These are phyloP conservation scores for Acacia confusa DNA, from an alignment of 306 rosid genomes.

Conservation along the genomic window DNA sequence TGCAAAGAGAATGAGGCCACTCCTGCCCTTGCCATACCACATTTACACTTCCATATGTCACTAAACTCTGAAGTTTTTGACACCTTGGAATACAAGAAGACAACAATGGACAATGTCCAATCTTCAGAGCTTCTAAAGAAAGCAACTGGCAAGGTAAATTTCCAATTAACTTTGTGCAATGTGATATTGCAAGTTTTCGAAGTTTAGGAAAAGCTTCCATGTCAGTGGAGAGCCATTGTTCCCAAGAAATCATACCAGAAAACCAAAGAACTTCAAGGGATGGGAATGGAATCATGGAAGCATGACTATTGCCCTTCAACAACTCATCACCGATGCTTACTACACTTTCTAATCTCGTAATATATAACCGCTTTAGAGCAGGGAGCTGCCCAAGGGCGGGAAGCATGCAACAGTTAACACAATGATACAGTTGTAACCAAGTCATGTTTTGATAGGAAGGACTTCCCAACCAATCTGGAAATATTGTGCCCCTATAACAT, in stretches of 20 bases:
- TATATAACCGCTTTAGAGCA: background rate
- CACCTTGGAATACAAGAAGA: background rate
- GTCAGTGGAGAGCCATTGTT: background rate
- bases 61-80: background rate
- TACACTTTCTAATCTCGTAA: background rate
- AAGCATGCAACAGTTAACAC: background rate
- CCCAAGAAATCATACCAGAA: accelerated
- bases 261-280: background rate
- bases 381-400: conserved; percentile 9
- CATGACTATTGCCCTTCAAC: background rate
- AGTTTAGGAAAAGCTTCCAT: conserved; percentile 18
- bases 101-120: background rate
- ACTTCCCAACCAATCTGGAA: conserved; percentile 18
- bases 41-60: background rate
- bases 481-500: background rate
- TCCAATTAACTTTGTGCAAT: background rate
- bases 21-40: background rate
- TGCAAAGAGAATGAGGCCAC: background rate
- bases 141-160: background rate
- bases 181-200: accelerated
- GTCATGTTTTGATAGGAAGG: background rate
- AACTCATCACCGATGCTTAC: background rate
- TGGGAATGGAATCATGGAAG: background rate
- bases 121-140: background rate
- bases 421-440: accelerated